Conservation (phyloP, 441 rosid species). For the Breynia disticha region DNA sequence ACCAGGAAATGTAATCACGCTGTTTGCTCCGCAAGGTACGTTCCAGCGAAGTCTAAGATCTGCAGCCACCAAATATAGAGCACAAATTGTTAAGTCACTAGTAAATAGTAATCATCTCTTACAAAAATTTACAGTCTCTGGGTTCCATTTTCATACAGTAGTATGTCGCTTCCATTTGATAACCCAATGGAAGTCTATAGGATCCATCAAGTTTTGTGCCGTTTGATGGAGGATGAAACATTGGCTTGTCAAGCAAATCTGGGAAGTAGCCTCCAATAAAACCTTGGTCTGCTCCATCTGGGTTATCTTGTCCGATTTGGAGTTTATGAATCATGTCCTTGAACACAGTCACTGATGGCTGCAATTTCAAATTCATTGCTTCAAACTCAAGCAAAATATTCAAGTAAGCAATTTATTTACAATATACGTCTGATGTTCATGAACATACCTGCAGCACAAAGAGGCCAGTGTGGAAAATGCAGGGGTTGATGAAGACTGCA, state of each 20-base stretch:
- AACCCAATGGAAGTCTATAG: slow-evolving; percentile 84
- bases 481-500: slow-evolving; percentile 92
- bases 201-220: slow-evolving; percentile 46
- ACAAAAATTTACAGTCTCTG: neutral
- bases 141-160: slow-evolving; percentile 42
- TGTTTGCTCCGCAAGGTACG: slow-evolving; percentile 87
- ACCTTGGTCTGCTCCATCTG: slow-evolving; percentile 97
- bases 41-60: slow-evolving; percentile 84
- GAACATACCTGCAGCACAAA: slow-evolving; percentile 62
- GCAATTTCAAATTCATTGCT: slow-evolving; percentile 11
- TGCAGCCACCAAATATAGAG: slow-evolving; percentile 15
- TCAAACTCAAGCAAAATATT: neutral
- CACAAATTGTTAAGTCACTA: neutral
- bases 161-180: slow-evolving; percentile 95
- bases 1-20: slow-evolving; percentile 87
- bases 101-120: neutral
- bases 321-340: slow-evolving; percentile 71
- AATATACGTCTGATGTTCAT: neutral
- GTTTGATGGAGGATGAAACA: slow-evolving; percentile 59
- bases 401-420: neutral
- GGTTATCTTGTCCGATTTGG: slow-evolving; percentile 45
- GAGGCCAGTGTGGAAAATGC: slow-evolving; percentile 95
- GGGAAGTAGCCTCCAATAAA: slow-evolving; percentile 83
- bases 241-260: slow-evolving; percentile 62
- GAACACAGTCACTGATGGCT: slow-evolving; percentile 67